Evolutionary conservation across 176 grass and related monocot species (phyloP), one percentile per base, ranked within the genome.

Genomic region (Oryza coarctata): DNA sequence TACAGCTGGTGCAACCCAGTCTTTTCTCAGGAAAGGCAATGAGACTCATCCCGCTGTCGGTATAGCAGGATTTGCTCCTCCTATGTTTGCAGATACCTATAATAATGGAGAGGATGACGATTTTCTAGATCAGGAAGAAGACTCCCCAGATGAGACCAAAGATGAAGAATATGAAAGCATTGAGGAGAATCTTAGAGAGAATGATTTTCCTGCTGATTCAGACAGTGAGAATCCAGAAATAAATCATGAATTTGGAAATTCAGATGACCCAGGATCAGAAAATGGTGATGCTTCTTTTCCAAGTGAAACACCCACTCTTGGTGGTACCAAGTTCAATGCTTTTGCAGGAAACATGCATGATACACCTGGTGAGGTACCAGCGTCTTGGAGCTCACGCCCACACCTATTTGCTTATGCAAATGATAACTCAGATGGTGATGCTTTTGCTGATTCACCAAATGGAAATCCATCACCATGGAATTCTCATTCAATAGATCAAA

Each of bases 401-500:
- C 80, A 89, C 33, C 65, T 87, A 63, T 89, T 82, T 79, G 88
- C 90, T 85, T 91, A 88, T 71, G 73, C 82, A 47, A 92, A 91
- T 78, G 89, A 99, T 84, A 78, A 86, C 73, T 94, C 87, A 39
- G 91, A 95, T 88, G 87, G 84, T 22, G 91, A 94, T 68, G 93
- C 87, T 80, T 99, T 86, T 77, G 84, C 83, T 11, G 93, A 99
- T 89, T 96, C 93, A 57, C 87, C 89, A 36, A 82, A 78, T 25
- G 97, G 85, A 75, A 94, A 93, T 89, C 91, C 89, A 80, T 85
- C 85, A 84, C 87, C 89, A 64, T 99, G 97, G 91, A 99, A 89
- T 84, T 94, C 91, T 79, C 78, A 90, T 79, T 87, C 88, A 66
- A 66, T 91, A 5, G 88, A 94, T 85, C 89, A 94, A 80, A 87